Conservation (phyloP, 306 rosid genomes). For the Pueraria montana region DNA sequence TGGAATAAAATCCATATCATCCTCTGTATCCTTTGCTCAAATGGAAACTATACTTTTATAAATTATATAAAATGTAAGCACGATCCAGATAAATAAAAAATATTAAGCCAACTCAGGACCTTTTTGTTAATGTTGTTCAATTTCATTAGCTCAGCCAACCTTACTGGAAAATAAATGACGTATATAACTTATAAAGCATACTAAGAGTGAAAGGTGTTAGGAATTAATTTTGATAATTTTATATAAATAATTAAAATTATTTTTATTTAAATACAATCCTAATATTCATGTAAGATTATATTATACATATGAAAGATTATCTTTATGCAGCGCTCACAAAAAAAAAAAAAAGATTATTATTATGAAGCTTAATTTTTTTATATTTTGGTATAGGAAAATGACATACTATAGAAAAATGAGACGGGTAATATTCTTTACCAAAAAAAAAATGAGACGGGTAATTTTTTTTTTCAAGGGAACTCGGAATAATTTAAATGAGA, state of each 20-base stretch:
- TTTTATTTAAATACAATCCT: neutral
- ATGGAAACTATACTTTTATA: neutral
- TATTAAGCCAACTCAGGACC: neutral
- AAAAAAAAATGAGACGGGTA: too few species aligned
- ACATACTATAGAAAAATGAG: too few species aligned
- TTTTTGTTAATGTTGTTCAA: neutral
- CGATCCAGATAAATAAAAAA: neutral
- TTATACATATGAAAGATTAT: neutral
- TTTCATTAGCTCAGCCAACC: neutral
- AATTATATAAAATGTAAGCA: neutral
- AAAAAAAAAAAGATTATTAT: too few species aligned
- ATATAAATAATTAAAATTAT: neutral
- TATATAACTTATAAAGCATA: neutral
- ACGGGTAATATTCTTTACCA: too few species aligned
- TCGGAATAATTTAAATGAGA: neutral
- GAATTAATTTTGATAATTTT: neutral
- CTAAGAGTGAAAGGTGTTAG: neutral
- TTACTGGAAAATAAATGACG: neutral
- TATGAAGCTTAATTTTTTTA: neutral
- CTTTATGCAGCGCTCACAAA: too few species aligned
- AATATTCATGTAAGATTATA: neutral
- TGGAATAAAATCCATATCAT: conserved; percentile 39
- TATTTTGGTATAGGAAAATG: neutral
- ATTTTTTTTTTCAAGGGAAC: too few species aligned
- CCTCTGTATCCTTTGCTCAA: conserved; percentile 25